A percentile compares a stretch with the other conserved stretches of the same genome.
These are phyloP conservation scores for Knoxdaviesia capensis DNA, from an alignment of 2,329 filamentous ascomycete genomes.

Conservation along the genomic window DNA sequence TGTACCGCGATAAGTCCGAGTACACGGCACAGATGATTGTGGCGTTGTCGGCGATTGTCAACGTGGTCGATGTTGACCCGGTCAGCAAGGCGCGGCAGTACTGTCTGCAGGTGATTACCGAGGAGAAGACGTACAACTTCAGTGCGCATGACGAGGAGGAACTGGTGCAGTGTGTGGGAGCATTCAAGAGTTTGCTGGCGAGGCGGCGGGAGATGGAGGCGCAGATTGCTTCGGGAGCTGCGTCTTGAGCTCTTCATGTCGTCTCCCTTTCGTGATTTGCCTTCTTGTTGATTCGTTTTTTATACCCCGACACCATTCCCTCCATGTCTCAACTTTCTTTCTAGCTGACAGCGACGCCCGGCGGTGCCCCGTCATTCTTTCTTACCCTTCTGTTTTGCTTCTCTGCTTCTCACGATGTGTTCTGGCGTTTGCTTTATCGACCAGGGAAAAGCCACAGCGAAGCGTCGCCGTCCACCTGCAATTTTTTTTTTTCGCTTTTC, in stretches of 20 bases:
- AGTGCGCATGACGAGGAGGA: constrained; percentile 64
- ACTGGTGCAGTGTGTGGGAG: constrained; percentile 68
- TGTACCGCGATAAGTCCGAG: constrained; percentile 87
- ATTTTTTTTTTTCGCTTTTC: not conserved
- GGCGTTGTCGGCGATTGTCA: constrained; percentile 58
- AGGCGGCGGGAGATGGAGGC: constrained; percentile 45
- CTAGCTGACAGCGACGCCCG: too few species aligned
- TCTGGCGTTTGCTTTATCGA: not conserved
- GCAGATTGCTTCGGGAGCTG: constrained; percentile 16
- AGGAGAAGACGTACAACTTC: constrained; percentile 69
- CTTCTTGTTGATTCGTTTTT: not conserved
- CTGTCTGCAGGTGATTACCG: constrained; percentile 84
- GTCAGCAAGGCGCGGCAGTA: constrained; percentile 65
- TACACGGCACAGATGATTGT: constrained; percentile 74
- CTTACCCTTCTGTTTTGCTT: not conserved
- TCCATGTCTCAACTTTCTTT: too few species aligned
- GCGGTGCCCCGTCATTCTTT: not conserved
- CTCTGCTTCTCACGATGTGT: not conserved
- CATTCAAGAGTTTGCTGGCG: constrained; percentile 69
- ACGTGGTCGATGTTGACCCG: constrained; percentile 82
- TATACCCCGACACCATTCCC: too few species aligned
- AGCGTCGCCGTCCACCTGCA: too few species aligned
- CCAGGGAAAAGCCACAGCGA: too few species aligned
- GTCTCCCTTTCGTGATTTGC: constrained; percentile 1
- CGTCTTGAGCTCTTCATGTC: not conserved